A percentile compares a stretch with the other conserved stretches of the same genome.
These are phyloP conservation scores for Mikania micrantha DNA, from an alignment of 129 eudicot genomes.

Conservation along the genomic window DNA sequence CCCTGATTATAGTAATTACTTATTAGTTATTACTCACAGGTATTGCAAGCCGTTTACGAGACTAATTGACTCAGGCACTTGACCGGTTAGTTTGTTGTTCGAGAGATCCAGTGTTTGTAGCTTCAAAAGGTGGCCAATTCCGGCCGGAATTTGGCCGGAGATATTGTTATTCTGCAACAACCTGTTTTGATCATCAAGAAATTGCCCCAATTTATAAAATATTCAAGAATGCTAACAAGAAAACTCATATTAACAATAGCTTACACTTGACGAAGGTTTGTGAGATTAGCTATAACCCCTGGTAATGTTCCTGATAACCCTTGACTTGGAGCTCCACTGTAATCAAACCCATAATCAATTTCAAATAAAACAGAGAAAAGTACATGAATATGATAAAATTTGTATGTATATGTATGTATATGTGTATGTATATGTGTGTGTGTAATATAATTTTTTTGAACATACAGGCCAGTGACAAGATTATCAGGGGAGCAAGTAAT, in stretches of 20 bases:
- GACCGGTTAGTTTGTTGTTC: slow-evolving; percentile 65
- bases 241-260: slow-evolving; percentile 4
- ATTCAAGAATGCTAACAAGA: not conserved
- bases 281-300: slow-evolving; percentile 67
- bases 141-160: slow-evolving; percentile 73
- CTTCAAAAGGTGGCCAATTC: slow-evolving; percentile 58
- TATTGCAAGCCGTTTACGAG: slow-evolving; percentile 61
- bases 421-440: not conserved
- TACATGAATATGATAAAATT: not conserved
- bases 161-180: slow-evolving; percentile 85
- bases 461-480: slow-evolving; percentile 74
- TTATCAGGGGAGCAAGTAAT: slow-evolving; percentile 88
- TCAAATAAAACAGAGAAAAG: slow-evolving; percentile 7
- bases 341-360: not conserved
- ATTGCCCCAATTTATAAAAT: not conserved
- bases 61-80: slow-evolving; percentile 68
- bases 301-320: slow-evolving; percentile 81
- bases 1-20: too few species aligned
- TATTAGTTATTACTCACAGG: slow-evolving; percentile 41
- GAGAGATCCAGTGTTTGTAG: slow-evolving; percentile 89
- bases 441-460: not conserved
- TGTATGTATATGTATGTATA: too few species aligned
- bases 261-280: slow-evolving; percentile 89
- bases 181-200: slow-evolving; percentile 27
- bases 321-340: slow-evolving; percentile 93